These are phyloP conservation scores for Melanomma pulvis-pyrius DNA, from an alignment of 495 filamentous ascomycete species.

Conservation along the genomic window DNA sequence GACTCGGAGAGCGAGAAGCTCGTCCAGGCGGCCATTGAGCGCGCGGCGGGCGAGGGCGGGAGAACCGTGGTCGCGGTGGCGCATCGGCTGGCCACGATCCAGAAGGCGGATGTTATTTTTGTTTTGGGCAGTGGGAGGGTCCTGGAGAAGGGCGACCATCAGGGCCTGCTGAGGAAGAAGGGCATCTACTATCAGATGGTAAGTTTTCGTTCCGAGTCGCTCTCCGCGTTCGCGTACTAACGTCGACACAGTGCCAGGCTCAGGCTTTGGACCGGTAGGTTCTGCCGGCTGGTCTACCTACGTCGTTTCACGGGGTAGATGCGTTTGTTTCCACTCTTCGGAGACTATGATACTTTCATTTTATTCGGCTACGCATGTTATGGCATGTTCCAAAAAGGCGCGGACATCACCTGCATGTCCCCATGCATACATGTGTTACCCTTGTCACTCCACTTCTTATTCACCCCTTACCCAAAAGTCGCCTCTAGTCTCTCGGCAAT, in stretches of 20 bases:
- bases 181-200: constrained; percentile 79
- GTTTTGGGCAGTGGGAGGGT: constrained; percentile 78
- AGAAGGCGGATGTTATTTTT: constrained; percentile 82
- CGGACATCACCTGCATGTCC: too few relatives aligned
- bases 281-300: too few relatives aligned
- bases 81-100: constrained; percentile 46
- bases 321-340: too few relatives aligned
- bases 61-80: constrained; percentile 41
- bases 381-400: too few relatives aligned
- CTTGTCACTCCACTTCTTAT: too few relatives aligned
- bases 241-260: constrained; percentile 34
- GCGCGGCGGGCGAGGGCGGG: constrained; percentile 31
- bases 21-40: constrained; percentile 73
- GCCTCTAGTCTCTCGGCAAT: too few relatives aligned
- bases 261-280: constrained; percentile 39
- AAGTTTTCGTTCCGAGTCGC: constrained; percentile 44
- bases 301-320: too few relatives aligned
- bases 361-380: too few relatives aligned
- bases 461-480: too few relatives aligned
- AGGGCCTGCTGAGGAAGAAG: constrained; percentile 64
- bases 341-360: too few relatives aligned
- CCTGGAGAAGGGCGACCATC: constrained; percentile 73
- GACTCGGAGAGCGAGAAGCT: constrained; percentile 83
- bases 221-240: constrained; percentile 9
- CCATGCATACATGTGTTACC: too few relatives aligned